A percentile compares a stretch with the other conserved stretches of the same genome.
These are phyloP conservation scores for Fusarium stilboides DNA, from an alignment of 2,329 filamentous ascomycete genomes.

Conservation along the genomic window DNA sequence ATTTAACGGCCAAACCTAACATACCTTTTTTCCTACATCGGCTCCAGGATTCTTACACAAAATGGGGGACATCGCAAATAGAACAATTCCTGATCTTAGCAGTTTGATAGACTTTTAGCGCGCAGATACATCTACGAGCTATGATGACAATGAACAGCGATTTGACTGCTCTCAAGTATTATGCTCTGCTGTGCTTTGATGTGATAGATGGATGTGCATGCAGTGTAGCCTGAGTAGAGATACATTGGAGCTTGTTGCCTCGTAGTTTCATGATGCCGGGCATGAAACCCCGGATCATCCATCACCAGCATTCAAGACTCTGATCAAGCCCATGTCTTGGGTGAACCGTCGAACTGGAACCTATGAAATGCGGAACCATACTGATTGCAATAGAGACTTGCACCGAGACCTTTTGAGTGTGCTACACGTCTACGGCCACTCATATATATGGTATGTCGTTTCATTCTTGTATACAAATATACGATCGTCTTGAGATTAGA, in stretches of 20 bases:
- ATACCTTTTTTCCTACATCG: constrained; percentile 28
- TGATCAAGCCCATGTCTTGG: constrained; percentile 8
- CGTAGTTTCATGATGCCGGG: background rate
- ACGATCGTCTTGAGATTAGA: too few relatives aligned
- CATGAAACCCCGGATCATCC: background rate
- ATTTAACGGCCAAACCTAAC: constrained; percentile 18
- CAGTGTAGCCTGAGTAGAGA: background rate
- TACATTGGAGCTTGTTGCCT: background rate
- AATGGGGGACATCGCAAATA: constrained; percentile 34
- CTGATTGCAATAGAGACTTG: background rate
- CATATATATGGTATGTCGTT: too few relatives aligned
- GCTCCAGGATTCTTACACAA: constrained; percentile 31
- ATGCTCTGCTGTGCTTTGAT: background rate
- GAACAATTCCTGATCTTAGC: constrained; percentile 35
- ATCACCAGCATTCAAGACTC: background rate
- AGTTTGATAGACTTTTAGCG: constrained; percentile 40
- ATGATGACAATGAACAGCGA: constrained; percentile 46
- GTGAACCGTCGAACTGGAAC: background rate
- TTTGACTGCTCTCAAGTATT: constrained; percentile 30
- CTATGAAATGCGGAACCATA: constrained; percentile 14
- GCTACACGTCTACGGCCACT: too few relatives aligned
- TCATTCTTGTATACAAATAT: background rate
- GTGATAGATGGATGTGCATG: background rate
- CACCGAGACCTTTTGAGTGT: background rate
- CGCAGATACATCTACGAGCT: constrained; percentile 46